Conservation (phyloP, 208 protist species). For the Trypanosoma rangeli region DNA sequence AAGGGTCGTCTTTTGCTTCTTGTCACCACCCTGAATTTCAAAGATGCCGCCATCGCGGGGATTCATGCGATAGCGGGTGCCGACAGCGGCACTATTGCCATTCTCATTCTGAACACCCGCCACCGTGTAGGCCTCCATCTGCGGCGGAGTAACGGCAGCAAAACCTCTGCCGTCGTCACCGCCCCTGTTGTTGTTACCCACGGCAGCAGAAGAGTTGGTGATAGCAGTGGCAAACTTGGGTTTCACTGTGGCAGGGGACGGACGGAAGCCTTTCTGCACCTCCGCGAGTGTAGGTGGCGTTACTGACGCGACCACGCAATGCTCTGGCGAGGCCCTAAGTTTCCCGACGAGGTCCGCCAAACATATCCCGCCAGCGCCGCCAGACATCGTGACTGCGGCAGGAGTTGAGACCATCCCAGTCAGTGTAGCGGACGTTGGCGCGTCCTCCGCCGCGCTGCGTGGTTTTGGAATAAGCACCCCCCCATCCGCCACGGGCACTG, state of each 20-base stretch:
- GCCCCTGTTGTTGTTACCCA: background rate
- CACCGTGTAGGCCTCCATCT: background rate
- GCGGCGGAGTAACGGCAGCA: background rate
- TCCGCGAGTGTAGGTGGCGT: conserved; percentile 15
- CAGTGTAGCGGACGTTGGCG: conserved; percentile 12
- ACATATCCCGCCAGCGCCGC: conserved; percentile 8
- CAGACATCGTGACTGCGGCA: conserved; percentile 10
- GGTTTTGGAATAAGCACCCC: conserved; percentile 37
- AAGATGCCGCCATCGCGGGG: background rate
- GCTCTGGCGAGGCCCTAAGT: conserved; percentile 15
- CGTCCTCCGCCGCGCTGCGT: conserved; percentile 39
- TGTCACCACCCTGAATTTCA: too few relatives aligned
- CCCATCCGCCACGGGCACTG: background rate
- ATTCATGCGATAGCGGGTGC: background rate
- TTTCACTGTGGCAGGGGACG: background rate
- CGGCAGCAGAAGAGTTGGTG: background rate
- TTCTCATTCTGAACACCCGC: background rate
- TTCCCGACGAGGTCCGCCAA: conserved; percentile 31
- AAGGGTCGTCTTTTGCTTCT: background rate
- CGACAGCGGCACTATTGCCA: background rate
- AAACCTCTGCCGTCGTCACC: background rate
- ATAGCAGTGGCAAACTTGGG: background rate
- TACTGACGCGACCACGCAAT: conserved; percentile 4
- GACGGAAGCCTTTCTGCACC: background rate
- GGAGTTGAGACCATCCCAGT: conserved; percentile 4